Percentiles rank a stretch among this genome's conserved stretches.
These are phyloP conservation scores for Lodderomyces elongisporus DNA, from an alignment of 1,139 yeast species.

Conservation along the genomic window DNA sequence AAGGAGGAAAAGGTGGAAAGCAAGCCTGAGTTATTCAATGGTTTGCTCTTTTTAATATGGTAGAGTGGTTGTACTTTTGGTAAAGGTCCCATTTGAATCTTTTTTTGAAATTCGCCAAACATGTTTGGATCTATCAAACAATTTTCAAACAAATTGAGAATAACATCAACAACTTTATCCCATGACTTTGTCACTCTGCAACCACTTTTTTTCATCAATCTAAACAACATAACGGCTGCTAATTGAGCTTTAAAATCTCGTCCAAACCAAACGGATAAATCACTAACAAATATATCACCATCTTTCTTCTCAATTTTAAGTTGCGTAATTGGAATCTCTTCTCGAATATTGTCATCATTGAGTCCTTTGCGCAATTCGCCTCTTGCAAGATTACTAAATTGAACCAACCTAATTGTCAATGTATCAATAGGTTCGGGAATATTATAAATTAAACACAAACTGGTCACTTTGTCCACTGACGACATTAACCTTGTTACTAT, in stretches of 20 bases:
- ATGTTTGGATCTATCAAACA: slow-evolving; percentile 66
- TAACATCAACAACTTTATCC: slow-evolving; percentile 54
- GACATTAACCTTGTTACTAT: slow-evolving; percentile 83
- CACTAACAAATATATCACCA: slow-evolving; percentile 69
- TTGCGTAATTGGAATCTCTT: slow-evolving; percentile 45
- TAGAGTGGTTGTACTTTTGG: slow-evolving; percentile 63
- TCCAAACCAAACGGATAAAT: slow-evolving; percentile 79
- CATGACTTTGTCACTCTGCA: slow-evolving; percentile 50
- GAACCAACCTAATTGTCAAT: slow-evolving; percentile 58
- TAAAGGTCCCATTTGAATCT: slow-evolving; percentile 46
- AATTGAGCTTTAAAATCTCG: slow-evolving; percentile 88
- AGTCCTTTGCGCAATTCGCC: slow-evolving; percentile 7
- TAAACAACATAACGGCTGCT: slow-evolving; percentile 78
- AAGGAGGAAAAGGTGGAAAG: slow-evolving; percentile 89
- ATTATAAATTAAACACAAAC: slow-evolving; percentile 63
- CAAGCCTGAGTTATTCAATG: slow-evolving; percentile 65
- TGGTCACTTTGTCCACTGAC: slow-evolving; percentile 79
- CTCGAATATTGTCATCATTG: slow-evolving; percentile 29
- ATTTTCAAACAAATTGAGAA: slow-evolving; percentile 66
- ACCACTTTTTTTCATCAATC: slow-evolving; percentile 61
- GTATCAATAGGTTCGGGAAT: slow-evolving; percentile 57
- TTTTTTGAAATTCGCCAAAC: slow-evolving; percentile 59
- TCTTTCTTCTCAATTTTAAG: slow-evolving; percentile 45
- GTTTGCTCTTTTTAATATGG: slow-evolving; percentile 55
- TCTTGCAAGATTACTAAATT: slow-evolving; percentile 52